phyloP scores from a whole-genome alignment of 2,329 filamentous ascomycete genomes.

The Phoma sp. region DNA sequence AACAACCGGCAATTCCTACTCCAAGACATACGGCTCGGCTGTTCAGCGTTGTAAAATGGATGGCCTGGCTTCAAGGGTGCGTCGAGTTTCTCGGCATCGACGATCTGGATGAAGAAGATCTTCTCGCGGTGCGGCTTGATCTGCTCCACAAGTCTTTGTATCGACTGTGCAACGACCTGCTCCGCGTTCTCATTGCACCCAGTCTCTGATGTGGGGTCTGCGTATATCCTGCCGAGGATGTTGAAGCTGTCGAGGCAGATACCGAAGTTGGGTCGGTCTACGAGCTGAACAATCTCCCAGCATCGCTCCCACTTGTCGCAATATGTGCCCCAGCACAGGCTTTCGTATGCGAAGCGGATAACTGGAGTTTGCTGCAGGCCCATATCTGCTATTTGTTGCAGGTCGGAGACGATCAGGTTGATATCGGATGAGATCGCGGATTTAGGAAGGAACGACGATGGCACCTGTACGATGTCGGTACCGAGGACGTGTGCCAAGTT shows the following conservation, averaged over 20 bases:
- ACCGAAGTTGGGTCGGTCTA: conserved; percentile 75
- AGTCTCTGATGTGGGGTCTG: conserved; percentile 64
- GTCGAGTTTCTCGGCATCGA: conserved; percentile 71
- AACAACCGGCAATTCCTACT: conserved; percentile 76
- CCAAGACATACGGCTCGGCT: conserved; percentile 76
- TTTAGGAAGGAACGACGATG: conserved; percentile 69
- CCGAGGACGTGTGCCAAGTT: conserved; percentile 66
- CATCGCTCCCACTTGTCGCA: conserved; percentile 74
- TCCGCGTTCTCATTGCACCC: conserved; percentile 63
- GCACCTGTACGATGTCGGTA: conserved; percentile 77
- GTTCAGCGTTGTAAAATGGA: conserved; percentile 63
- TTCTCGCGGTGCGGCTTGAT: conserved; percentile 64
- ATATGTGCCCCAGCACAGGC: conserved; percentile 73
- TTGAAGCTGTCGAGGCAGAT: conserved; percentile 82
- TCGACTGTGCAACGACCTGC: conserved; percentile 59
- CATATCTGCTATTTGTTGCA: conserved; percentile 70
- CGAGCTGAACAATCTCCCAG: conserved; percentile 70
- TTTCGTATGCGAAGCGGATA: conserved; percentile 76
- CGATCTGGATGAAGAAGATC: conserved; percentile 78
- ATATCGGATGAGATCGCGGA: conserved; percentile 60
- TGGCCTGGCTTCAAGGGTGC: conserved; percentile 65
- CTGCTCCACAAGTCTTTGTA: conserved; percentile 60
- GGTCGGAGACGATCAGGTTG: conserved; percentile 65
- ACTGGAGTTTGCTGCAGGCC: conserved; percentile 63
- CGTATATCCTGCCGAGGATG: conserved; percentile 73